Evolutionary conservation across 1,284 basidiomycete species (phyloP), one percentile per base, ranked within the genome.

Genomic region (Austroboletus novae-zelandiae): DNA sequence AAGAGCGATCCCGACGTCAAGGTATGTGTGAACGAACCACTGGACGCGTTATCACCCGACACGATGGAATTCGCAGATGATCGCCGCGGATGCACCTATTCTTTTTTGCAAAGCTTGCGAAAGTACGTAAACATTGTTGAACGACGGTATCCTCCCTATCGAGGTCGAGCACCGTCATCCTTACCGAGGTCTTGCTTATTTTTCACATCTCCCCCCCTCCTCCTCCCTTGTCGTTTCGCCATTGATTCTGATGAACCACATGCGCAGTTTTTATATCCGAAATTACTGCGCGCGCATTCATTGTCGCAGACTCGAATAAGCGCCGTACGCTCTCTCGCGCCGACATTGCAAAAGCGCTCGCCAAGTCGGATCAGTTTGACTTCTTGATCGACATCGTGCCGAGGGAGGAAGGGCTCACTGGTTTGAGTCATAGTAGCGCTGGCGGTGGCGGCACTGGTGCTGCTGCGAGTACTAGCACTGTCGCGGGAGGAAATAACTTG

Each of bases 1-100:
- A 97, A 97, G 78, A 94, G 88, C 68, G 94, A 97, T 74, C 93
- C 93, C 20, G 93, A 96, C 61, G 92, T 97, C 56, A 94, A 93
- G 78, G 92, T 93, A 65, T 35, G 42, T 34, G n/a, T 36, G 35
- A 14, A 32, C 35, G 35, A 14, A 32, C 35, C 15, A 17, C 35
- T 17, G 35, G 15, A 36, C 31, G 7, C 9, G 34, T 43, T 37
- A 13, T 15, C 20, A n/a, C 29, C 40, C 48, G 32, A 54, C 20
- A 34, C 14, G 34, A 35, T 41, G 29, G 9, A 45, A 47, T 48
- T 14, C 44, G 8, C 61, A 94, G 92, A 97, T 96, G 94, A 96
- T 97, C 61, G 91, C 92, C 52, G 91, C 92, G 45, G 94, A 96
- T 71, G 94, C 92, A 14, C 94, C 94, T 8, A 91, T 97, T 52